Conservation (phyloP, 257 asterid species). For the Verbascum thapsus region DNA sequence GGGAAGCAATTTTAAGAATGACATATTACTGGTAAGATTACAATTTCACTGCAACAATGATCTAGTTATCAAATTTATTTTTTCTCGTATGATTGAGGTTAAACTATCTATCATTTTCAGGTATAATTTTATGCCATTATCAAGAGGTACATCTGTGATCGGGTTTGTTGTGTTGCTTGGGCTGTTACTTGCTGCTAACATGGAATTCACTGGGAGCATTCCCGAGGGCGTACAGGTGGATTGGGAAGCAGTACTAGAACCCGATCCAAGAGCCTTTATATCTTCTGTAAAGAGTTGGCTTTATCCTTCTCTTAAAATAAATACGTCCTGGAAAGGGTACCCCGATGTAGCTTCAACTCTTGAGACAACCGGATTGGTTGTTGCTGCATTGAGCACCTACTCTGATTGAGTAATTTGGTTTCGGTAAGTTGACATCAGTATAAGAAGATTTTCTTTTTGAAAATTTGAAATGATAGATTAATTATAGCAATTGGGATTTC, state of each 20-base stretch:
- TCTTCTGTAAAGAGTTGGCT: constrained; percentile 74
- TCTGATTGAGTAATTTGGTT: constrained; percentile 47
- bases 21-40: constrained; percentile 81
- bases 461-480: too few species aligned
- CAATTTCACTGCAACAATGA: constrained; percentile 2
- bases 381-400: constrained; percentile 86
- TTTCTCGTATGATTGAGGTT: constrained; percentile 26
- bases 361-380: constrained; percentile 83
- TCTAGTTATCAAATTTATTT: background rate
- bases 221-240: constrained; percentile 91
- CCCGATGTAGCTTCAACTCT: constrained; percentile 92
- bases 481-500: too few species aligned
- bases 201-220: constrained; percentile 91
- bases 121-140: constrained; percentile 91
- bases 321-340: constrained; percentile 88
- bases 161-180: constrained; percentile 89
- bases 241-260: constrained; percentile 93
- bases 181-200: constrained; percentile 87
- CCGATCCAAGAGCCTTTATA: constrained; percentile 59
- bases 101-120: constrained; percentile 43
- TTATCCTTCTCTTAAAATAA: constrained; percentile 77
- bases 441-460: too few species aligned
- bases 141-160: constrained; percentile 76
- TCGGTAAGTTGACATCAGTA: constrained; percentile 17
- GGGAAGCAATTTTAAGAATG: constrained; percentile 79